A percentile compares a stretch with the other conserved stretches of the same genome.
Evolutionary conservation across 495 filamentous ascomycete genomes (phyloP).

Genomic region (Bathelium albidoporum): DNA sequence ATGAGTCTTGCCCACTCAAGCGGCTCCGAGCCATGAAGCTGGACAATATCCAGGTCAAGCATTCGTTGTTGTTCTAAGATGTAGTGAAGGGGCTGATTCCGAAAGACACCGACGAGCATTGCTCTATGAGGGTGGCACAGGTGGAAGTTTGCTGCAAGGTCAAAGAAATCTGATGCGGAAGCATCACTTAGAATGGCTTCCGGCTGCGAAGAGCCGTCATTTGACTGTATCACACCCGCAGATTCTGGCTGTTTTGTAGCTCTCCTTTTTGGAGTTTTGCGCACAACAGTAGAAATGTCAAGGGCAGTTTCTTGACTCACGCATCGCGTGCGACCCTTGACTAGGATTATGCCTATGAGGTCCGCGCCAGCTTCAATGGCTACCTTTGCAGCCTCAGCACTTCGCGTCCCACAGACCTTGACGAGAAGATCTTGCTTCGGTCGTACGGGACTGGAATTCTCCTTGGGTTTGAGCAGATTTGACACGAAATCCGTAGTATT

Average conservation of each 20-base stretch:
- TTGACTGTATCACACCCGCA: background rate
- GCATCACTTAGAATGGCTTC: background rate
- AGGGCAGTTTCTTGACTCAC: constrained; percentile 68
- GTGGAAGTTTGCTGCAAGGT: constrained; percentile 39
- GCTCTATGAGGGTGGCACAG: constrained; percentile 51
- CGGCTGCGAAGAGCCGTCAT: background rate
- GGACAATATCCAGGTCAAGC: constrained; percentile 78
- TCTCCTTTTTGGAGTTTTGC: constrained; percentile 35
- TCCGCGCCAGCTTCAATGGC: constrained; percentile 87
- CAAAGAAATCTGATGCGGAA: constrained; percentile 50
- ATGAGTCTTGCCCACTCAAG: constrained; percentile 81
- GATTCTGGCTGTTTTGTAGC: background rate
- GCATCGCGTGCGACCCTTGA: constrained; percentile 64
- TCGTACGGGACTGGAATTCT: background rate
- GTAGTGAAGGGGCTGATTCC: constrained; percentile 75
- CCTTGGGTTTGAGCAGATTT: constrained; percentile 47
- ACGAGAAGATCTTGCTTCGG: constrained; percentile 46
- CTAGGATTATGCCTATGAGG: constrained; percentile 85
- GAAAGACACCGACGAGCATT: constrained; percentile 87
- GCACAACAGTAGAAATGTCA: constrained; percentile 69
- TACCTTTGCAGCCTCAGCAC: constrained; percentile 63
- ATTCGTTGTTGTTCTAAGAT: constrained; percentile 63
- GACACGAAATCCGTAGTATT: constrained; percentile 72
- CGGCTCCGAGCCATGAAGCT: constrained; percentile 85
- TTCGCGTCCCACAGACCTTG: constrained; percentile 94